These are phyloP conservation scores for Ascobolus immersus DNA, from an alignment of 495 filamentous ascomycete genomes.

Conservation along the genomic window DNA sequence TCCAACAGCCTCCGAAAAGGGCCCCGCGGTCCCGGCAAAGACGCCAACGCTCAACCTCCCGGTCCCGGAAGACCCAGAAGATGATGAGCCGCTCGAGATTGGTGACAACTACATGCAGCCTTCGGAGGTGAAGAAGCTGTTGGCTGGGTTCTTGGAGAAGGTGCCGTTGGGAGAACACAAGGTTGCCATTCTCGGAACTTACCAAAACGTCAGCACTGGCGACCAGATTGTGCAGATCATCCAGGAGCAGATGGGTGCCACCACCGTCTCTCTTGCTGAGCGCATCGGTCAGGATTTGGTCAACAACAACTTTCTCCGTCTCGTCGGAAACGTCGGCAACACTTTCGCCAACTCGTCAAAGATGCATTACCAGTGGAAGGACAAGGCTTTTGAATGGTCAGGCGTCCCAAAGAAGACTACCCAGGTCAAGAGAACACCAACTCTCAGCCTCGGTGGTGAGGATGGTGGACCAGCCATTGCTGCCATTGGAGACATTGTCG, in stretches of 20 bases:
- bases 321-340: constrained; percentile 84
- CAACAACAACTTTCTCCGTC: constrained; percentile 55
- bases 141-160: constrained; percentile 62
- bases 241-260: constrained; percentile 61
- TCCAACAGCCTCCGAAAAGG: constrained; percentile 7
- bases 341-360: constrained; percentile 91
- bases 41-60: constrained; percentile 38
- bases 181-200: constrained; percentile 83
- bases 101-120: constrained; percentile 65
- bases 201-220: constrained; percentile 72
- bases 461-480: constrained; percentile 24
- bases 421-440: constrained; percentile 14
- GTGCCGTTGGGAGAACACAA: constrained; percentile 75
- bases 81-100: constrained; percentile 65
- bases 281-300: constrained; percentile 83
- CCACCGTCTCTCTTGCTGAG: constrained; percentile 70
- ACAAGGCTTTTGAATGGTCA: constrained; percentile 66
- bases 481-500: constrained; percentile 59
- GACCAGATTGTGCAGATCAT: constrained; percentile 87
- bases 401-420: constrained; percentile 46
- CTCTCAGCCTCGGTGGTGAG: constrained; percentile 14
- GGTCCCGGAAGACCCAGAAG: constrained; percentile 26
- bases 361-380: constrained; percentile 91
- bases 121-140: constrained; percentile 68
- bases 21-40: constrained; percentile 2